These are phyloP conservation scores for Escallonia herrerae DNA, from an alignment of 129 eudicot genomes.

Conservation along the genomic window DNA sequence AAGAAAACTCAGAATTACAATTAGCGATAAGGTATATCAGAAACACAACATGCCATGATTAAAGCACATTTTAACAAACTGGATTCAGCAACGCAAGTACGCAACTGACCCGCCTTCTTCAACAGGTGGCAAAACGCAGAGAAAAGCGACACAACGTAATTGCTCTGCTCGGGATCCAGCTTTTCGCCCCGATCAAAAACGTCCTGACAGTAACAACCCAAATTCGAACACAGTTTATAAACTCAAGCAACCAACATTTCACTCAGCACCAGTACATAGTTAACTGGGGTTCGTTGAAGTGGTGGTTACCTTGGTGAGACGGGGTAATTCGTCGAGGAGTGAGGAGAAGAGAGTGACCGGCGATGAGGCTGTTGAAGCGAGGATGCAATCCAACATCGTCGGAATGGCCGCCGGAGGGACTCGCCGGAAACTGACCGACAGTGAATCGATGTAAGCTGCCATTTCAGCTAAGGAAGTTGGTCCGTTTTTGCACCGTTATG, in stretches of 20 bases:
- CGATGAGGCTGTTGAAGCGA: conserved; percentile 31
- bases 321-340: conserved; percentile 26
- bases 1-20: too few species aligned
- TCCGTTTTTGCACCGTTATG: too few species aligned
- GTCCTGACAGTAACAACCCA: conserved; percentile 3
- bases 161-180: conserved; percentile 16
- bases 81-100: neutral
- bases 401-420: conserved; percentile 44
- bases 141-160: conserved; percentile 21
- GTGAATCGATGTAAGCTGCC: conserved; percentile 10
- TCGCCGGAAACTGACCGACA: conserved; percentile 31
- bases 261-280: too few species aligned
- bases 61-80: neutral
- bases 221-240: too few species aligned
- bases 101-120: conserved; percentile 65
- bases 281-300: too few species aligned
- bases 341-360: conserved; percentile 27
- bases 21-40: too few species aligned
- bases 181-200: conserved; percentile 11
- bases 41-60: too few species aligned
- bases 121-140: conserved; percentile 65
- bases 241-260: too few species aligned
- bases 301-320: conserved; percentile 18
- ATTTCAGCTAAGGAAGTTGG: too few species aligned
- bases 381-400: conserved; percentile 39